Conservation (phyloP, 2,329 filamentous ascomycete species). For the Colletotrichum sp. region DNA sequence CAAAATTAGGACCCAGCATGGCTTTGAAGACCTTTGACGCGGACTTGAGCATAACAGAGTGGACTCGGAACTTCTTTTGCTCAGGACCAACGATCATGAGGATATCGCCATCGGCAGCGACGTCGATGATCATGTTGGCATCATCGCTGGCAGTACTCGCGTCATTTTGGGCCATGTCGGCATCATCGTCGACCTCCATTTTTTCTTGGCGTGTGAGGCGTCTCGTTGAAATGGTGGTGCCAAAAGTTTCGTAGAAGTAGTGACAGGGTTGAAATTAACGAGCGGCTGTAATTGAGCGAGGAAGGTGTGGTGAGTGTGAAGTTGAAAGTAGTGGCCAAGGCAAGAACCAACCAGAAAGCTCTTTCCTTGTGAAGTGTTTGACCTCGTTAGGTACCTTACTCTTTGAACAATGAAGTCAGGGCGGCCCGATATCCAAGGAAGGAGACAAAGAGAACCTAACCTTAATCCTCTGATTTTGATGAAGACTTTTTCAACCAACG, state of each 20-base stretch:
- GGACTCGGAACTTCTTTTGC: neutral
- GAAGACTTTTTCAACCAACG: neutral
- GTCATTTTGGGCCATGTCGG: neutral
- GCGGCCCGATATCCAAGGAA: neutral
- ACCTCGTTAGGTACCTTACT: neutral
- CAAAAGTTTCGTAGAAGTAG: accelerated
- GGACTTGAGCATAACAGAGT: neutral
- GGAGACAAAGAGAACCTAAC: neutral
- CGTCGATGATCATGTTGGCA: neutral
- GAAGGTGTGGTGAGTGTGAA: neutral
- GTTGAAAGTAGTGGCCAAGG: neutral
- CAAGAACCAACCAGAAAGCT: neutral
- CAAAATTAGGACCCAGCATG: neutral
- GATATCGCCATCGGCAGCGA: neutral
- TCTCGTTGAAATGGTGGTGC: neutral
- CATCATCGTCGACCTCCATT: neutral
- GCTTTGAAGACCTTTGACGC: neutral
- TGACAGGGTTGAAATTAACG: neutral
- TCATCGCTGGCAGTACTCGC: neutral
- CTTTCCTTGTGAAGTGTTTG: neutral
- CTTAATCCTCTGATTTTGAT: neutral
- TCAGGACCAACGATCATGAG: neutral
- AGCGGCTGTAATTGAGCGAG: neutral
- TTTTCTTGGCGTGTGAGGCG: accelerated
- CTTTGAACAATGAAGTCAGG: neutral